Base-by-base conservation (phyloP, 2,329 filamentous ascomycete species). In the Aspergillus viridinutans region DNA sequence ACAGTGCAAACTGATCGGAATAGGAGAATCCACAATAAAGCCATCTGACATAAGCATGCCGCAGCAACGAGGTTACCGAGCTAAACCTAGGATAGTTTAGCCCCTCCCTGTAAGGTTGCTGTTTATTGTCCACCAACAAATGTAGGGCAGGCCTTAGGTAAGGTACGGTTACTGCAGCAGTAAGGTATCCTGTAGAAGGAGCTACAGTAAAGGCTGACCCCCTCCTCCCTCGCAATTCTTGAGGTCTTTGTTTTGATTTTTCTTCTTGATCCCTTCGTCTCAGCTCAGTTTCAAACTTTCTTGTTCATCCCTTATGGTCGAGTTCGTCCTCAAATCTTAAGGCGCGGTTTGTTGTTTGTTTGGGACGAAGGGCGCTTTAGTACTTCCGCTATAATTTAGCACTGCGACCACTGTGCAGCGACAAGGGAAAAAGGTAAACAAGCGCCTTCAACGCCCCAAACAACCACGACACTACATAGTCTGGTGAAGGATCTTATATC, bases 281-380 rank as follows among this genome's bases (percentile, higher is more conserved):
- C 28, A 53, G 53, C 53, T 59, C 60, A 61, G 52, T 49, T 57
- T 55, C 51, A 55, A 54, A 49, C 42, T 56, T 45, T 50, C 49
- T 55, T 50, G 42, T 28, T 55, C 51, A 26, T 47, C 12, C 43
- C 21, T 47, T 47, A 23, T 47, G 42, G 43, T 26, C 21, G 26
- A 47, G 12, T 26, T 52, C 48, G 21, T 23, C 55, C 55, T 51
- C 56, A 50, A 40, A 29, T 26, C 40, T 26, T 43, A 62, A 59
- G 58, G 62, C 62, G 59, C 56, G 59, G 61, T 52, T 55, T 56
- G 55, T 63, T 64, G 64, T 67, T 67, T 67, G 63, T 67, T 65
- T 67, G 57, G 62, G 59, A 50, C 55, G 40, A 54, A 38, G 55
- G 55, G 43, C 49, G 56, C 55, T 38, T 61, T 61, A 65, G 60